Evolutionary conservation across 352 stramenopile genomes (phyloP), one percentile per base, ranked within the genome.

Genomic region (Globisporangium perplexum): DNA sequence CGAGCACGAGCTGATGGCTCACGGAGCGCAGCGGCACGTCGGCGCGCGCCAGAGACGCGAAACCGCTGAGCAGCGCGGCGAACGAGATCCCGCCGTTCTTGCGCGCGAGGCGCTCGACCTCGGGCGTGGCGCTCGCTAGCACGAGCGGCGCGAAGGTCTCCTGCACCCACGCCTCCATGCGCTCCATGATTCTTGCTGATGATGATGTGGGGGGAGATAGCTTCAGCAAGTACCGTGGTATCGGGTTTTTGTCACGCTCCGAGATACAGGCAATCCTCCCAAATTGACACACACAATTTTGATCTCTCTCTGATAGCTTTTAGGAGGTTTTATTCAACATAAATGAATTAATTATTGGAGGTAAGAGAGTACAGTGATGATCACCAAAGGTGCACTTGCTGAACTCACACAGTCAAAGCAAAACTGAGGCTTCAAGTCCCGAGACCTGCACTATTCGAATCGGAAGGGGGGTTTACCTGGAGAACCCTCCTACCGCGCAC

Each of bases 61-160:
- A 93, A 20, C 69, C 84, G 47, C 88, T 93, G 31, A 95, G 66
- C 30, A 95, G 52, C 47, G 93, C 72, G 4, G 77, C 68, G 24
- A 93, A 65, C 7, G 72, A 70, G n/a, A 95, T 62, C 42, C 78
- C 41, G 41, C 41, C 82, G 60, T 92, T 95, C 70, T 95, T 95
- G 48, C 82, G 72, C 38, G 74, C 69, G 53, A 95, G 75, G 36
- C 84, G 82, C 62, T 95, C 82, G 3, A 82, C 78, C 64, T 95
- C 84, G 12, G 69, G 62, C 12, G 82, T 89, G 45, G 76, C 63
- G 68, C 81, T 86, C 18, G 81, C 86, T 36, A 95, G 77, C 63
- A 95, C 82, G 30, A 95, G 61, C 5, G 84, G 82, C 59, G 79
- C 76, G 56, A 86, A 91, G 12, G 74, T 74, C 65, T 90, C 77